Evolutionary conservation across 345 rosid genomes (phyloP).

Genomic region (Excoecaria agallocha): DNA sequence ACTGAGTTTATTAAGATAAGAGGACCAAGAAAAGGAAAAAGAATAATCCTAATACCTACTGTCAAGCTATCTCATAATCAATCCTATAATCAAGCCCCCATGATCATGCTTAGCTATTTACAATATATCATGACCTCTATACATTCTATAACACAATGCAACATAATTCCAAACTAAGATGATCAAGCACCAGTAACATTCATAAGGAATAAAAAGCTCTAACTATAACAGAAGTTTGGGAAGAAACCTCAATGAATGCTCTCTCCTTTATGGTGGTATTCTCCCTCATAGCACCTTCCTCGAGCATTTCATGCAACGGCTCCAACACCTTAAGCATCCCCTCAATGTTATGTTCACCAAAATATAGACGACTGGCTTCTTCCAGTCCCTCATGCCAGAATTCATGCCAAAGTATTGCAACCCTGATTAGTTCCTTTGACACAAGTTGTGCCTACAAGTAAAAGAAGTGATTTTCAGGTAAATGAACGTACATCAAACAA

Average conservation of each 20-base stretch:
- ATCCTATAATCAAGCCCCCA: too few relatives aligned
- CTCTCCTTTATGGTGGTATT: constrained; percentile 78
- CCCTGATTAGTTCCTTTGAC: constrained; percentile 87
- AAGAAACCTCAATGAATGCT: constrained; percentile 85
- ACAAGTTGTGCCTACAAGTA: constrained; percentile 85
- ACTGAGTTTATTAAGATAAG: too few relatives aligned
- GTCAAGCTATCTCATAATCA: too few relatives aligned
- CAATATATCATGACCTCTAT: too few relatives aligned
- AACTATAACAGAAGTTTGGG: neutral
- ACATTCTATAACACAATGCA: neutral
- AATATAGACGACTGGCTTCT: constrained; percentile 98
- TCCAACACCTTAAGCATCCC: constrained; percentile 94
- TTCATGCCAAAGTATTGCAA: constrained; percentile 99
- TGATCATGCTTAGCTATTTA: too few relatives aligned
- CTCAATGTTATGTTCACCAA: constrained; percentile 96
- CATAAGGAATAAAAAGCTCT: neutral
- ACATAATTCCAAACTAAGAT: constrained; percentile 1
- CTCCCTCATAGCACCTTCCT: constrained; percentile 76
- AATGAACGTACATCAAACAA: constrained; percentile 4
- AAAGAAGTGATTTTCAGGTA: constrained; percentile 10
- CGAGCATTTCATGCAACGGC: constrained; percentile 87
- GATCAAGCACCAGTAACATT: neutral
- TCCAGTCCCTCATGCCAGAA: constrained; percentile 96
- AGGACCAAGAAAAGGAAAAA: too few relatives aligned
- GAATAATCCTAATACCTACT: too few relatives aligned